phyloP scores from a whole-genome alignment of 2,329 filamentous ascomycete species.

The Tolypocladium cylindrosporum region DNA sequence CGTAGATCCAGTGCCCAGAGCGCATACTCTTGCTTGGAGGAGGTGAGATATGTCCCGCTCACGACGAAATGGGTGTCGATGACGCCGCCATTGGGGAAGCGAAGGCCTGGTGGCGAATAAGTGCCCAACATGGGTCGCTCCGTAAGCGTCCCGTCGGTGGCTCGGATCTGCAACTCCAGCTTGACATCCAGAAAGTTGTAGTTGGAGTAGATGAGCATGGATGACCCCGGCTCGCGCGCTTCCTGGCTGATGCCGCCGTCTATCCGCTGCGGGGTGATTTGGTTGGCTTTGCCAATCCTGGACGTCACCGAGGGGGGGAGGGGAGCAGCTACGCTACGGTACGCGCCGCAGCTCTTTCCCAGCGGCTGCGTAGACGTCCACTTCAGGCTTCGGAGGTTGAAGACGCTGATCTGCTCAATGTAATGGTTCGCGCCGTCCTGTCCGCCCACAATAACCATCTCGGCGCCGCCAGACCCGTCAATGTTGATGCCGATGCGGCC shows the following conservation, averaged over 20 bases:
- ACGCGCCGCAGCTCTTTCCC: constrained; percentile 89
- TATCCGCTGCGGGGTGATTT: constrained; percentile 26
- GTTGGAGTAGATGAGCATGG: constrained; percentile 97
- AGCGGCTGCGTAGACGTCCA: constrained; percentile 87
- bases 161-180: constrained; percentile 80
- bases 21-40: constrained; percentile 95
- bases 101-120: constrained; percentile 81
- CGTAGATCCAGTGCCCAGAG: constrained; percentile 89
- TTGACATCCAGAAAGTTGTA: constrained; percentile 99
- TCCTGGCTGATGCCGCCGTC: constrained; percentile 43
- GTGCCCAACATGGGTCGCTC: constrained; percentile 84
- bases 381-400: constrained; percentile 88
- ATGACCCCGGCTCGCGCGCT: constrained; percentile 45
- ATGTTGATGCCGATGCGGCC: constrained; percentile 81
- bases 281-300: constrained; percentile 54
- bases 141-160: constrained; percentile 70
- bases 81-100: constrained; percentile 92
- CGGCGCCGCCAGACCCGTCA: constrained; percentile 83
- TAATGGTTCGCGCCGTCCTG: constrained; percentile 98
- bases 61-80: constrained; percentile 96
- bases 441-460: constrained; percentile 95
- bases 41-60: constrained; percentile 93
- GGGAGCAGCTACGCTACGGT: constrained; percentile 88
- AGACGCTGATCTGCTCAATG: constrained; percentile 97
- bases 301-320: constrained; percentile 56